Evolutionary conservation across 768 basidiomycete genomes (phyloP), one percentile per base, ranked within the genome.

Genomic region (Serendipita sp.): DNA sequence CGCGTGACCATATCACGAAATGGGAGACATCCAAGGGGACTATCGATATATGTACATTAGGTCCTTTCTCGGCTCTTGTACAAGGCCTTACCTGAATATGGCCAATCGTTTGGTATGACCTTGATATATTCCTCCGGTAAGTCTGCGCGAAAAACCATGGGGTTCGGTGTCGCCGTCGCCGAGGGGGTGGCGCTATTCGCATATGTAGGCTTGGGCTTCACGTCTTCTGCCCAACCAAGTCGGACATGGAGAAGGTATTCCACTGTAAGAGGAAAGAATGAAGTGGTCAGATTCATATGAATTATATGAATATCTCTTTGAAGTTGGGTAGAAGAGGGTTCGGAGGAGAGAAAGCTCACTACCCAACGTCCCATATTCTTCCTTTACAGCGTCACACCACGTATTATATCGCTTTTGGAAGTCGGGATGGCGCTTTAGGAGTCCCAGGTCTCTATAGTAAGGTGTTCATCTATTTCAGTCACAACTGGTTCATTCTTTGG

Each of bases 61-160:
- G 45, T 67, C 40, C 37, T 44, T 18, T 8, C 40, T 48, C 46
- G 13, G 62, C 18, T 55, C 16, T n/a, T 45, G 62, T 48, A 31
- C 62, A n/a, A 29, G 16, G 37, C 50, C 34, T 52, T 68, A 86
- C 87, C 83, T 4, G 87, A 90, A 72, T 93, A 93, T 0, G 90
- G 90, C 90, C 90, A 93, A 70, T 91, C 88, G 69, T 91, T 90
- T 69, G 77, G 83, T 52, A 86, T 86, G 66, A 91, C 83, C 69
- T 83, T 86, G 67, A 88, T 74, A 62, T 81, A 75, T 40, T 81
- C 75, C 11, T 76, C 68, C 0, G 85, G 80, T 6, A 82, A 83
- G 67, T 84, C 76, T 11, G 79, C 80, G 36, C 77, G 83, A 72
- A 92, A 91, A 72, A 64, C 62, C 43, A 52, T 52, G 44, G 63